phyloP scores from a whole-genome alignment of 2,329 filamentous ascomycete genomes.

The Penicillium sp. region DNA sequence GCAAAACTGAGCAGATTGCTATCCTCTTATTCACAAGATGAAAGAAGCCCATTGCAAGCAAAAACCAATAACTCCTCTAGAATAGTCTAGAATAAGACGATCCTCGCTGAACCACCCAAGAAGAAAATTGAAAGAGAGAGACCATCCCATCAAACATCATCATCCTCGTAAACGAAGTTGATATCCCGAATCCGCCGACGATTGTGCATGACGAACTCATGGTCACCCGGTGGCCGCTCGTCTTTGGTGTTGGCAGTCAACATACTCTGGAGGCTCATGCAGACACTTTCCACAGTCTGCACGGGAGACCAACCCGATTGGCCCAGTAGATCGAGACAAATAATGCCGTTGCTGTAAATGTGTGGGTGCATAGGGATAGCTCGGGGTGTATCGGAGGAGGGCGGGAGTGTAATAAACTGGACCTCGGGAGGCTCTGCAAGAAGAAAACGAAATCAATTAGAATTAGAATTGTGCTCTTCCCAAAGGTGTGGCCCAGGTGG shows the following conservation, averaged over 20 bases:
- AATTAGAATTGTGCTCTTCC: neutral
- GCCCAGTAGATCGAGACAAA: conserved; percentile 91
- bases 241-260: conserved; percentile 90
- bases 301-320: conserved; percentile 91
- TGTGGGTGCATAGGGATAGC: conserved; percentile 92
- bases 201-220: conserved; percentile 82
- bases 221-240: conserved; percentile 86
- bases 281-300: conserved; percentile 94
- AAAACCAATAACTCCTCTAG: neutral
- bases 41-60: neutral
- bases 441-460: neutral
- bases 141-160: conserved; percentile 58
- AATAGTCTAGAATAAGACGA: neutral
- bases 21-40: neutral
- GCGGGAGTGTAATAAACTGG: conserved; percentile 68
- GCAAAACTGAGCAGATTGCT: neutral
- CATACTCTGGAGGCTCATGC: conserved; percentile 98
- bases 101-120: neutral
- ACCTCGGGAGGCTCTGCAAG: conserved; percentile 88
- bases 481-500: neutral
- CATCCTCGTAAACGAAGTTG: conserved; percentile 91
- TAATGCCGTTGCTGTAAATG: conserved; percentile 98
- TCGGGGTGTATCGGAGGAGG: conserved; percentile 42
- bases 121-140: neutral
- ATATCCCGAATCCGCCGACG: conserved; percentile 81